phyloP scores from a whole-genome alignment of 1,284 basidiomycete species.

The Taiwanofungus camphoratus region DNA sequence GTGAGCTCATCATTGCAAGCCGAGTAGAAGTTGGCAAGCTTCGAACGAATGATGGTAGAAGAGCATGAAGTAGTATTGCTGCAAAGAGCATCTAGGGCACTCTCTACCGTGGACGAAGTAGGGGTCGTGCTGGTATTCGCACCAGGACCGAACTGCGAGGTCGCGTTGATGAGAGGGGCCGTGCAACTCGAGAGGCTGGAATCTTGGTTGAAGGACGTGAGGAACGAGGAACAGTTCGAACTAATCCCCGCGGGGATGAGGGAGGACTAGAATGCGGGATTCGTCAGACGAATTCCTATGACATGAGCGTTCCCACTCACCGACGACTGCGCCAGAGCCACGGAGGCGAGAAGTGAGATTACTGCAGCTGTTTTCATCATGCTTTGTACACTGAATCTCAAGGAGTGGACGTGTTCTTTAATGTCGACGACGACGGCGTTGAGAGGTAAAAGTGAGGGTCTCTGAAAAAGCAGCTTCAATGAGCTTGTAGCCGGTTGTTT shows the following conservation, averaged over 20 bases:
- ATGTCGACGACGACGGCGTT: slow-evolving; percentile 41
- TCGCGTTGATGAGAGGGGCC: slow-evolving; percentile 55
- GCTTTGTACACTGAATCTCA: slow-evolving; percentile 30
- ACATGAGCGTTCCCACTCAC: slow-evolving; percentile 20
- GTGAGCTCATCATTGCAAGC: slow-evolving; percentile 69
- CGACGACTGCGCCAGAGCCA: slow-evolving; percentile 39
- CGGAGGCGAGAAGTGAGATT: slow-evolving; percentile 40
- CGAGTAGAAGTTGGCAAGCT: slow-evolving; percentile 64
- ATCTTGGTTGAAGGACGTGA: slow-evolving; percentile 60
- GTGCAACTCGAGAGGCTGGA: slow-evolving; percentile 56
- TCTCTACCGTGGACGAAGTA: slow-evolving; percentile 41
- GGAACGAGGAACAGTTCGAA: slow-evolving; percentile 51
- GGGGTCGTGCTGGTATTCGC: slow-evolving; percentile 33
- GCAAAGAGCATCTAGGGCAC: slow-evolving; percentile 60
- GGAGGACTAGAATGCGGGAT: slow-evolving; percentile 32
- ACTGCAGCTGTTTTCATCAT: slow-evolving; percentile 47
- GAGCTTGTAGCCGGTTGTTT: too few relatives aligned
- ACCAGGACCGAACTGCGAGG: slow-evolving; percentile 53
- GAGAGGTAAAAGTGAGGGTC: too few relatives aligned
- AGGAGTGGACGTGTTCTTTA: slow-evolving; percentile 48
- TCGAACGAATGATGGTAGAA: slow-evolving; percentile 49
- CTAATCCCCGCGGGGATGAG: slow-evolving; percentile 64
- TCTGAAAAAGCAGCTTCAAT: too few relatives aligned
- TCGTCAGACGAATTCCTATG: slow-evolving; percentile 10
- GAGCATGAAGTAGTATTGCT: slow-evolving; percentile 43